Evolutionary conservation across 2,329 filamentous ascomycete genomes (phyloP).

Genomic region (Sporothrix dimorphospora): DNA sequence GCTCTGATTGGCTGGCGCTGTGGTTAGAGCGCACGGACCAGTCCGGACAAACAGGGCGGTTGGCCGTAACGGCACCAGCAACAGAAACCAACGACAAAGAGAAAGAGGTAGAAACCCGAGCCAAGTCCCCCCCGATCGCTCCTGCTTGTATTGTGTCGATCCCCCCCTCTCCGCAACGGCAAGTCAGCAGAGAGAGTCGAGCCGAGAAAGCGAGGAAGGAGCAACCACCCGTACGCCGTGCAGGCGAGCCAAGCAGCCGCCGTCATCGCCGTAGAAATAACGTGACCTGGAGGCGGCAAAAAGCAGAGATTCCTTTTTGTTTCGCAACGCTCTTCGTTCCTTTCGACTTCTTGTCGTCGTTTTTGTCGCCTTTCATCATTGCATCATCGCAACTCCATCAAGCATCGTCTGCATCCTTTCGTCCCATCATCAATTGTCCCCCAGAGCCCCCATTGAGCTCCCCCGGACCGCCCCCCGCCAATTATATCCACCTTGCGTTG

Average conservation of each 20-base stretch:
- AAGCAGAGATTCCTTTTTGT: background rate
- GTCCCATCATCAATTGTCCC: constrained; percentile 4
- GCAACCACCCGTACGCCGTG: constrained; percentile 2
- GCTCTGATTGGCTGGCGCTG: constrained; percentile 15
- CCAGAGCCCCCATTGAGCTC: background rate
- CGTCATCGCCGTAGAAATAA: constrained; percentile 25
- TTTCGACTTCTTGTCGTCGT: background rate
- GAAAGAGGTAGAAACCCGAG: background rate
- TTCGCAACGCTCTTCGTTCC: background rate
- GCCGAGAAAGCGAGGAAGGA: constrained; percentile 10
- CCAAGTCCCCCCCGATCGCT: constrained; percentile 2
- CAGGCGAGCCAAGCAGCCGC: background rate
- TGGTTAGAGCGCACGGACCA: constrained; percentile 9
- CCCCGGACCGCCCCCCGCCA: background rate
- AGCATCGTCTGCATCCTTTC: background rate
- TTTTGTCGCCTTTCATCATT: background rate
- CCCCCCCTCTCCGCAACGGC: constrained; percentile 8
- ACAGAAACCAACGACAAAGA: background rate
- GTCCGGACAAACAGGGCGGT: background rate
- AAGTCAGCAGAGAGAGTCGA: background rate
- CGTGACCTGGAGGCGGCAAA: constrained; percentile 18
- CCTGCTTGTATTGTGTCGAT: constrained; percentile 1
- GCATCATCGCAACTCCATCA: background rate
- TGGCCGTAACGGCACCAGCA: background rate
- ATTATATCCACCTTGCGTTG: constrained; percentile 10